A percentile compares a stretch with the other conserved stretches of the same genome.
These are phyloP conservation scores for Didymellaceae sp. DNA, from an alignment of 2,329 filamentous ascomycete species.

Conservation along the genomic window DNA sequence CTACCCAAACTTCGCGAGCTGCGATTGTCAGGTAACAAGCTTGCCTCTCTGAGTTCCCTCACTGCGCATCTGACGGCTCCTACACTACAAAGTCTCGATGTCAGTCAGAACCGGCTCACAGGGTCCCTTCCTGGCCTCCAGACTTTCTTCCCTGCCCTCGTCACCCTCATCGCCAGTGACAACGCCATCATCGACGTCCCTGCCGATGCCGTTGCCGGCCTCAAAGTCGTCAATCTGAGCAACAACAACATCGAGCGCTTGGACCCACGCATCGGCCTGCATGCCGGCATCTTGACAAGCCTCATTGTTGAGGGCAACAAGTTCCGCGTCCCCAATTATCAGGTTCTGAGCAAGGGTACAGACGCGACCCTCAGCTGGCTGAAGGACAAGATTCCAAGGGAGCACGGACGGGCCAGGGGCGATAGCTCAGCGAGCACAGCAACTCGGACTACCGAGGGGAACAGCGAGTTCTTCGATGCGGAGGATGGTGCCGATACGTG, in stretches of 20 bases:
- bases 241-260: constrained; percentile 87
- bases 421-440: constrained; percentile 2
- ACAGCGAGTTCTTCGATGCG: constrained; percentile 15
- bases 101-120: constrained; percentile 81
- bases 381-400: constrained; percentile 71
- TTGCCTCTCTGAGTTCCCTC: constrained; percentile 70
- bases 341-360: constrained; percentile 84
- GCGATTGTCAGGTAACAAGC: constrained; percentile 75
- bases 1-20: constrained; percentile 79
- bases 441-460: constrained; percentile 7
- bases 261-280: constrained; percentile 79
- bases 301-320: constrained; percentile 84
- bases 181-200: constrained; percentile 79
- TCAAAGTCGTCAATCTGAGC: constrained; percentile 77
- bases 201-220: constrained; percentile 74
- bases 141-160: constrained; percentile 71
- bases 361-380: constrained; percentile 84
- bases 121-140: constrained; percentile 70
- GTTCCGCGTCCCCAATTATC: constrained; percentile 86
- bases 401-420: background rate
- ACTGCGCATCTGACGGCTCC: constrained; percentile 74
- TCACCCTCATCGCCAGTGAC: constrained; percentile 74
- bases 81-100: constrained; percentile 75
- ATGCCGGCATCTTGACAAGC: constrained; percentile 69
- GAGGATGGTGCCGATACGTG: constrained; percentile 8